phyloP scores from a whole-genome alignment of 345 rosid genomes.

The Nasturtium officinale region DNA sequence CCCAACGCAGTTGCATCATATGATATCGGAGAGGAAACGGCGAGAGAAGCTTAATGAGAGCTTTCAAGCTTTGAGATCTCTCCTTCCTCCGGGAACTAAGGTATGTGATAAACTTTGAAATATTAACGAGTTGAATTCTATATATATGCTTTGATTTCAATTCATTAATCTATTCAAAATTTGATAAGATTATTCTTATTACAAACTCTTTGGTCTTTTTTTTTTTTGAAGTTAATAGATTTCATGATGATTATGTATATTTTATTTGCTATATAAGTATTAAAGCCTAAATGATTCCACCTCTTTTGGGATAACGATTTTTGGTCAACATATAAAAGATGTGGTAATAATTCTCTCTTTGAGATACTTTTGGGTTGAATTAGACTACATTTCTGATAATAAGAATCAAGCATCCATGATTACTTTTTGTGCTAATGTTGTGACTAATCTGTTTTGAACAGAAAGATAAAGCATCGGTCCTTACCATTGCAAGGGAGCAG shows the following conservation, averaged over 20 bases:
- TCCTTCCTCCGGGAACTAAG: slow-evolving; percentile 87
- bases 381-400: too few relatives aligned
- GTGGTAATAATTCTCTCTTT: too few relatives aligned
- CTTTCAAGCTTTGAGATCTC: slow-evolving; percentile 63
- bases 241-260: background rate
- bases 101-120: slow-evolving; percentile 35
- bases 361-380: too few relatives aligned
- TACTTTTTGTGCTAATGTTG: background rate
- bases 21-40: slow-evolving; percentile 87
- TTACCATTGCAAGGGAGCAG: slow-evolving; percentile 57
- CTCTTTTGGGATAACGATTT: too few relatives aligned
- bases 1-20: slow-evolving; percentile 71
- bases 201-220: background rate
- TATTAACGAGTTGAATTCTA: background rate
- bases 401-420: background rate
- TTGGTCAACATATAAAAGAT: too few relatives aligned
- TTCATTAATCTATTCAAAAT: background rate
- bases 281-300: too few relatives aligned
- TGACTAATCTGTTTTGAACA: slow-evolving; percentile 20
- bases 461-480: slow-evolving; percentile 82
- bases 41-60: slow-evolving; percentile 91
- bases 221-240: too few relatives aligned
- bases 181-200: background rate
- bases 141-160: background rate
- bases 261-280: background rate